Percentiles rank a stretch among this genome's conserved stretches.
Evolutionary conservation across 306 rosid species (phyloP).

Genomic region (Fragaria ananassa): DNA sequence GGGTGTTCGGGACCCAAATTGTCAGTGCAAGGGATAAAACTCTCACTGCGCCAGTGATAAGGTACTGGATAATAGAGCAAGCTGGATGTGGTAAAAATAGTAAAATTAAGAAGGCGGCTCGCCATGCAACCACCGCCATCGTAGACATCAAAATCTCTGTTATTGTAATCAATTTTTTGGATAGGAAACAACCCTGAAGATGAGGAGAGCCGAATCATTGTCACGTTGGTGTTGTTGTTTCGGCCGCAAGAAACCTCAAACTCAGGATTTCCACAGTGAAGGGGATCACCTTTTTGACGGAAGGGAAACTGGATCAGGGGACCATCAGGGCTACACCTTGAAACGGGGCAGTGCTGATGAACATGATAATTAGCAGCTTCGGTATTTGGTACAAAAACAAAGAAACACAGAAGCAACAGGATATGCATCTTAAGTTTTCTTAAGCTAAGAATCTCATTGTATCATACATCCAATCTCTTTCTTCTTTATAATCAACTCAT

Average conservation of each 20-base stretch:
- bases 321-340: conserved; percentile 25
- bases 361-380: neutral
- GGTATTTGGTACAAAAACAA: neutral
- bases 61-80: neutral
- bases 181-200: conserved; percentile 3
- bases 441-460: neutral
- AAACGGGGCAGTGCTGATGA: neutral
- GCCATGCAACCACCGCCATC: neutral
- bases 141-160: neutral
- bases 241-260: conserved; percentile 40
- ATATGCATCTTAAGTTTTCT: neutral
- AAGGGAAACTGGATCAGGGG: conserved; percentile 39
- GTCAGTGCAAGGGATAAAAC: neutral
- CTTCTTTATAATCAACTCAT: neutral
- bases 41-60: neutral
- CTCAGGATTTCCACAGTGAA: conserved; percentile 28
- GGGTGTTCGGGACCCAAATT: neutral
- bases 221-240: neutral
- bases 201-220: conserved; percentile 9
- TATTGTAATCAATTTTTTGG: neutral
- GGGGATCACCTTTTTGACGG: conserved; percentile 14
- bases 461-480: neutral
- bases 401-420: neutral
- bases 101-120: conserved; percentile 8
- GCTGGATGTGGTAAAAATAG: neutral